Conservation (phyloP, 1,284 basidiomycete genomes). For the Trametes versicolor region DNA sequence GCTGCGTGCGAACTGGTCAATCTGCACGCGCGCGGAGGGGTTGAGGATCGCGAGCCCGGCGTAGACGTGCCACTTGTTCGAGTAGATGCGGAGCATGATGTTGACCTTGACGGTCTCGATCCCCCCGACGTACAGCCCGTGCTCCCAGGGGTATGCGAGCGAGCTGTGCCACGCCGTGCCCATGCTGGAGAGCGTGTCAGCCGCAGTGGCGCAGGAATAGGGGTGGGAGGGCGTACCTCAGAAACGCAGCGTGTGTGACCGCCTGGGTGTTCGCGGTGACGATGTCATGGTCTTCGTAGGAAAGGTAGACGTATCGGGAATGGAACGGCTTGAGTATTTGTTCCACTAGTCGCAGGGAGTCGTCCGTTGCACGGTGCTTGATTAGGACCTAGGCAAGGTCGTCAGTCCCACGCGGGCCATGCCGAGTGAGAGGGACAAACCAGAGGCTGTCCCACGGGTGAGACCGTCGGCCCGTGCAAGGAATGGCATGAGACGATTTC, state of each 20-base stretch:
- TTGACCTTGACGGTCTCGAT: slow-evolving; percentile 99
- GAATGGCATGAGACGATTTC: slow-evolving; percentile 95
- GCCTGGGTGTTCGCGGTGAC: slow-evolving; percentile 99
- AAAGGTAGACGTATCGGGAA: slow-evolving; percentile 91
- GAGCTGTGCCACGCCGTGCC: slow-evolving; percentile 93
- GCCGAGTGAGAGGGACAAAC: slow-evolving; percentile 55
- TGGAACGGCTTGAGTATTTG: slow-evolving; percentile 85
- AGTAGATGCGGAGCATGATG: slow-evolving; percentile 95
- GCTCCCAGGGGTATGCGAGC: slow-evolving; percentile 93
- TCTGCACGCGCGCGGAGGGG: slow-evolving; percentile 90
- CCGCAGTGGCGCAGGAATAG: slow-evolving; percentile 6
- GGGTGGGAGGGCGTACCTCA: slow-evolving; percentile 67
- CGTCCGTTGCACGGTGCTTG: slow-evolving; percentile 83
- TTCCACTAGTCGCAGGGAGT: slow-evolving; percentile 84
- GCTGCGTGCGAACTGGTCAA: slow-evolving; percentile 89
- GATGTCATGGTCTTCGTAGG: slow-evolving; percentile 95
- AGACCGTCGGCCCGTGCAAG: slow-evolving; percentile 93
- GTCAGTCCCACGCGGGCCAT: background rate
- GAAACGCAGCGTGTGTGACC: slow-evolving; percentile 97
- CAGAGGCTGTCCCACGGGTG: slow-evolving; percentile 91
- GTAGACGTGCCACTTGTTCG: slow-evolving; percentile 99
- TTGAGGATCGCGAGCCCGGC: slow-evolving; percentile 98
- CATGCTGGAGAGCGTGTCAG: slow-evolving; percentile 70
- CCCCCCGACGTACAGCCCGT: slow-evolving; percentile 94
- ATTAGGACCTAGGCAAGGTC: slow-evolving; percentile 78